Evolutionary conservation across 768 basidiomycete genomes (phyloP), one percentile per base, ranked within the genome.

Genomic region (Boletus coccyginus): DNA sequence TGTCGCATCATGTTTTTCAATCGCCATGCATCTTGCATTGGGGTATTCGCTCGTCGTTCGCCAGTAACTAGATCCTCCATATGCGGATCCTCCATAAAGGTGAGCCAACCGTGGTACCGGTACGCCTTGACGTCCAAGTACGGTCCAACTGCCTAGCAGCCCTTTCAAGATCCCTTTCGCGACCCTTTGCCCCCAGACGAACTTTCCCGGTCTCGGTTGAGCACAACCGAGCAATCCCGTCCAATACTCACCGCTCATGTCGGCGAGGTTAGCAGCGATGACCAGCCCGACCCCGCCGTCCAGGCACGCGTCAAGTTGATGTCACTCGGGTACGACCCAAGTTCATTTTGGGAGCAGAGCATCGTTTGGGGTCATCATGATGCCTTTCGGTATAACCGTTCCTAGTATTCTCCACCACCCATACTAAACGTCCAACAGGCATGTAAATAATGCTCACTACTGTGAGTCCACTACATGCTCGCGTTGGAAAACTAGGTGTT

Each of bases 311-410:
- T 64, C 29, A 75, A 74, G 55, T 66, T 88, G 24, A 61, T 68
- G 29, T 65, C 75, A 60, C 65, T 75, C 17, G 86, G 87, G 0
- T 83, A 82, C 57, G 85, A 90, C 65, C 77, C 82, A 3, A 60
- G 68, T 29, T 87, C 86, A n/a, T 84, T 91, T 53, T 90, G 85
- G 85, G 86, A 90, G 64, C 89, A 91, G 65, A 74, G 73, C 14
- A 80, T 92, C n/a, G 83, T 78, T 0, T 91, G 89, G 89, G 90
- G 90, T 49, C 86, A 91, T 59, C 84, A 87, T 32, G 90, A 92
- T 62, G 74, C 89, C 1, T 89, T 90, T 65, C 85, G 85, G 90
- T 89, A 66, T 42, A 21, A 17, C 17, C 53, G 13, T 29, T 50
- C 31, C 27, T n/a, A n/a, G n/a, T 16, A 6, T 50, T 44, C 31